Evolutionary conservation across 345 rosid genomes (phyloP).

Genomic region (Kernera saxatilis): DNA sequence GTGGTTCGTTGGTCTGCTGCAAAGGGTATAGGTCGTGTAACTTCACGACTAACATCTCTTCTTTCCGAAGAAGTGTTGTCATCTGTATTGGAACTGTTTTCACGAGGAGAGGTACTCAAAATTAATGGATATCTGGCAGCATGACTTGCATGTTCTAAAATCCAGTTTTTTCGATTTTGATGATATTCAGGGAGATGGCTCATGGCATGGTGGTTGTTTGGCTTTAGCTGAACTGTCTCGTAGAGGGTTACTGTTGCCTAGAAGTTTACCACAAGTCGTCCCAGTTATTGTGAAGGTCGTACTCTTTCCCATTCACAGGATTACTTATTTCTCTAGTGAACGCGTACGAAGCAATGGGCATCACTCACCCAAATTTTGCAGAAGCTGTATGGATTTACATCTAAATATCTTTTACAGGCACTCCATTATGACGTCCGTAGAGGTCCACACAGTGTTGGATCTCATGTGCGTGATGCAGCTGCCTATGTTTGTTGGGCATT

Average conservation of each 20-base stretch:
- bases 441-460: constrained; percentile 98
- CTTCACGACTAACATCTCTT: constrained; percentile 72
- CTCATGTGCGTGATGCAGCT: constrained; percentile 99
- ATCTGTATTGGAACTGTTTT: constrained; percentile 82
- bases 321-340: constrained; percentile 6
- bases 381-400: not conserved
- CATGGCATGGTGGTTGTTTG: constrained; percentile 99
- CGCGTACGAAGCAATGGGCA: not conserved
- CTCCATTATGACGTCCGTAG: constrained; percentile 93
- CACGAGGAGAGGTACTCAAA: constrained; percentile 81
- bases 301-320: constrained; percentile 8
- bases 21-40: constrained; percentile 89
- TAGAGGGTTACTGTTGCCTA: constrained; percentile 90
- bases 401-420: constrained; percentile 52
- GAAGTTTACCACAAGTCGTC: constrained; percentile 76
- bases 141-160: not conserved
- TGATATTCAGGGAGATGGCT: constrained; percentile 85
- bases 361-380: not conserved
- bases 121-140: not conserved
- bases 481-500: constrained; percentile 99
- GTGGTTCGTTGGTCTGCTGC: constrained; percentile 99
- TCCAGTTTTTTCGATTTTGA: constrained; percentile 21
- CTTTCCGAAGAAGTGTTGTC: constrained; percentile 88
- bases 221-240: constrained; percentile 93
- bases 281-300: constrained; percentile 84